These are phyloP conservation scores for Ascodesmis nigricans DNA, from an alignment of 495 filamentous ascomycete species.

Conservation along the genomic window DNA sequence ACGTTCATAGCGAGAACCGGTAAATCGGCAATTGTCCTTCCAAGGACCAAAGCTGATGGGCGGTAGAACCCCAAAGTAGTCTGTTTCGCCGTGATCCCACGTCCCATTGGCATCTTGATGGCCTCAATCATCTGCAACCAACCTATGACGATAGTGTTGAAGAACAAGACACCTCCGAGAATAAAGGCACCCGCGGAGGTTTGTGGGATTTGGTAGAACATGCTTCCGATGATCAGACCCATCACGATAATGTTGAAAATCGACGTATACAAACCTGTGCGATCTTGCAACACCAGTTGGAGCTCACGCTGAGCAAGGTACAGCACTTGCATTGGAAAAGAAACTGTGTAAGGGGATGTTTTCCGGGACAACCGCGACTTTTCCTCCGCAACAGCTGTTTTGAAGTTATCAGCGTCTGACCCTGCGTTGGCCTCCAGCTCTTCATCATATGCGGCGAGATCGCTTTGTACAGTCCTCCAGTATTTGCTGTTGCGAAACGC, in stretches of 20 bases:
- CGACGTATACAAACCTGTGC: conserved; percentile 50
- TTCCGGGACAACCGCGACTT: conserved; percentile 46
- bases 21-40: conserved; percentile 44
- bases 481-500: conserved; percentile 31
- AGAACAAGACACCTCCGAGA: conserved; percentile 38
- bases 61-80: conserved; percentile 51
- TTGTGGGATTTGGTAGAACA: conserved; percentile 47
- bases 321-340: conserved; percentile 35
- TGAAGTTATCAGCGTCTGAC: conserved; percentile 45
- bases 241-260: conserved; percentile 57
- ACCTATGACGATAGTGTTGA: conserved; percentile 30
- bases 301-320: conserved; percentile 52
- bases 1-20: conserved; percentile 44
- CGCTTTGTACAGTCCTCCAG: conserved; percentile 25
- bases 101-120: conserved; percentile 24
- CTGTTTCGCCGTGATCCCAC: conserved; percentile 48
- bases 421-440: conserved; percentile 34
- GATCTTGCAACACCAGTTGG: conserved; percentile 54
- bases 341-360: conserved; percentile 40
- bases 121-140: conserved; percentile 22
- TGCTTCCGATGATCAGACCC: conserved; percentile 48
- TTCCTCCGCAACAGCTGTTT: conserved; percentile 41
- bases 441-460: conserved; percentile 38
- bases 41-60: conserved; percentile 47
- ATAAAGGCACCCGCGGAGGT: conserved; percentile 33